These are phyloP conservation scores for Westerdykella sp. DNA, from an alignment of 2,329 filamentous ascomycete genomes.

Conservation along the genomic window DNA sequence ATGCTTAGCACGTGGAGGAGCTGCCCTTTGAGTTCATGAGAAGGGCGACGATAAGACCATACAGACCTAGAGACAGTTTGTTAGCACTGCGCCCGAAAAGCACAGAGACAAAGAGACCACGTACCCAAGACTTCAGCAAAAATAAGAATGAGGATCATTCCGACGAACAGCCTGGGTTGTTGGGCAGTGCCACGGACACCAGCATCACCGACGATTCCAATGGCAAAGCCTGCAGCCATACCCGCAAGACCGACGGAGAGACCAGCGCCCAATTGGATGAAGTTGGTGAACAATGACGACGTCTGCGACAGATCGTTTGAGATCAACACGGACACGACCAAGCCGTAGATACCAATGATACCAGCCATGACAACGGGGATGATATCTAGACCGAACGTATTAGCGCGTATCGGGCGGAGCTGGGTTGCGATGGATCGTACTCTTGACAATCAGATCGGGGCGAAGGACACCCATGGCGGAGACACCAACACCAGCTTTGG, in stretches of 20 bases:
- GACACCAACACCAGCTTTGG: constrained; percentile 98
- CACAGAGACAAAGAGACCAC: constrained; percentile 30
- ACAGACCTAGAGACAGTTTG: constrained; percentile 63
- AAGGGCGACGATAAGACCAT: constrained; percentile 96
- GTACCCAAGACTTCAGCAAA: constrained; percentile 96
- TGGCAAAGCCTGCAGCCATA: constrained; percentile 79
- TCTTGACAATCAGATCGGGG: constrained; percentile 98
- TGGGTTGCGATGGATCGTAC: constrained; percentile 52
- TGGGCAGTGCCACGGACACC: constrained; percentile 83
- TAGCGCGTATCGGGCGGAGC: constrained; percentile 5
- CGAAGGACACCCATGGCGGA: constrained; percentile 96
- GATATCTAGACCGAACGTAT: constrained; percentile 61
- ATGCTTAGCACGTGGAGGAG: constrained; percentile 15
- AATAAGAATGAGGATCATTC: constrained; percentile 99
- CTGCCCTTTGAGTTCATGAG: constrained; percentile 94
- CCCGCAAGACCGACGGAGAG: constrained; percentile 69
- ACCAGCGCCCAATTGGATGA: constrained; percentile 50
- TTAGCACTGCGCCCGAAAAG: constrained; percentile 3
- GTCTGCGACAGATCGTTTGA: constrained; percentile 47
- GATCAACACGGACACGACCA: constrained; percentile 50
- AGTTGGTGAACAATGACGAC: constrained; percentile 45
- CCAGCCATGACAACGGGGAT: constrained; percentile 99
- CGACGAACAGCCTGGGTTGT: constrained; percentile 82
- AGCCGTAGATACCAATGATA: constrained; percentile 95
- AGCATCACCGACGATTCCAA: constrained; percentile 62